Evolutionary conservation across 495 filamentous ascomycete species (phyloP).

Genomic region (Aspergillus bridgeri): DNA sequence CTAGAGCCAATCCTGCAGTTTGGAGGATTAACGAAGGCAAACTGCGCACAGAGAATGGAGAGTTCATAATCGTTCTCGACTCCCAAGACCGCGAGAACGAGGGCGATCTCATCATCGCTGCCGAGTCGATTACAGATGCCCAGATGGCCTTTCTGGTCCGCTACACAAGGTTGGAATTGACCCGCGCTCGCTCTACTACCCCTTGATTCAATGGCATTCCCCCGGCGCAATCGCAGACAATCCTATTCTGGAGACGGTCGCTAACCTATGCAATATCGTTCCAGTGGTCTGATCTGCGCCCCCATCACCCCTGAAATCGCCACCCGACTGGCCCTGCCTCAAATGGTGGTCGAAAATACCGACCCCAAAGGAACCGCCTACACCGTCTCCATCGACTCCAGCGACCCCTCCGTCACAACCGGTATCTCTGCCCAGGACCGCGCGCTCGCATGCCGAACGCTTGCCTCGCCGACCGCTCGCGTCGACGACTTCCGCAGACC

Average conservation of each 20-base stretch:
- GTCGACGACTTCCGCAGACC: conserved; percentile 69
- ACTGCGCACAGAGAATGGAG: conserved; percentile 62
- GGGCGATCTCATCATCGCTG: conserved; percentile 95
- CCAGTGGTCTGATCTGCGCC: conserved; percentile 84
- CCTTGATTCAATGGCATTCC: not conserved
- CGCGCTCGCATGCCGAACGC: conserved; percentile 72
- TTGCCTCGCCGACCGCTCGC: conserved; percentile 62
- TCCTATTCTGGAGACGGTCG: not conserved
- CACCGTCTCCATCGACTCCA: conserved; percentile 79
- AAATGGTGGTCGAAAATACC: conserved; percentile 80
- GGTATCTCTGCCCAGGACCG: conserved; percentile 90
- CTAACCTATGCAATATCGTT: not conserved
- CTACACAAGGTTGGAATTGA: conserved; percentile 55
- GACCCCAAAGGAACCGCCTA: conserved; percentile 92
- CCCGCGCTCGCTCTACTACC: conserved; percentile 4
- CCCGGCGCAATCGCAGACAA: not conserved
- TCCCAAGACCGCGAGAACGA: conserved; percentile 90
- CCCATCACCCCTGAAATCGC: conserved; percentile 69
- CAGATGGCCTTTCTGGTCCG: conserved; percentile 96
- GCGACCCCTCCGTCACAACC: conserved; percentile 69
- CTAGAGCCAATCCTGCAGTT: not conserved
- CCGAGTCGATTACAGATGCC: conserved; percentile 74
- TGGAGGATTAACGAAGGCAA: conserved; percentile 10
- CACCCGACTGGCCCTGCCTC: conserved; percentile 68
- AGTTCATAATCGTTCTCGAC: conserved; percentile 96